phyloP scores from a whole-genome alignment of 2,329 filamentous ascomycete genomes.

The Ambrosiella cleistominuta region DNA sequence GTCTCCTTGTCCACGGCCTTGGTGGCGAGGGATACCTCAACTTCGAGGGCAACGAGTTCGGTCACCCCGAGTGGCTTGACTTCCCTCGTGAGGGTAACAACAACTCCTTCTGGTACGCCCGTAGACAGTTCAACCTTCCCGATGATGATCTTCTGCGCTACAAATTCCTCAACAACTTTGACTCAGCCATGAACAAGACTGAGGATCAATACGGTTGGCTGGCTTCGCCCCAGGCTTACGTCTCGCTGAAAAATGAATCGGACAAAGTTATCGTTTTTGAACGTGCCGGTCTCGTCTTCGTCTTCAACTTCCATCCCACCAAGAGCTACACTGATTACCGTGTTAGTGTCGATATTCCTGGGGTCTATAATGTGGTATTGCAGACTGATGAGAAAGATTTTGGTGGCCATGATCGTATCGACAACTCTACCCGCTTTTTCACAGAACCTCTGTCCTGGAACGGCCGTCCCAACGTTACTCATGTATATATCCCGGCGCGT shows the following conservation, averaged over 20 bases:
- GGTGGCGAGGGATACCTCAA: slow-evolving; percentile 96
- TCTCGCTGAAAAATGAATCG: slow-evolving; percentile 79
- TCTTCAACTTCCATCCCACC: slow-evolving; percentile 89
- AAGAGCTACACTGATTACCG: slow-evolving; percentile 83
- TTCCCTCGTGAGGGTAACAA: slow-evolving; percentile 86
- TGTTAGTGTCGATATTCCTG: slow-evolving; percentile 67
- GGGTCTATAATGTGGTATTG: slow-evolving; percentile 74
- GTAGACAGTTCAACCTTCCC: slow-evolving; percentile 81
- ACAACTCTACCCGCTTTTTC: slow-evolving; percentile 72
- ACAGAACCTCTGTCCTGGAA: slow-evolving; percentile 89
- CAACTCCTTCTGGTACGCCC: slow-evolving; percentile 88
- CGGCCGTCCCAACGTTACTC: slow-evolving; percentile 70
- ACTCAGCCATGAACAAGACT: slow-evolving; percentile 72
- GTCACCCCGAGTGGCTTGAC: slow-evolving; percentile 96
- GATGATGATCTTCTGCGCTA: slow-evolving; percentile 78
- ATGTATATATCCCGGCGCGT: slow-evolving; percentile 74
- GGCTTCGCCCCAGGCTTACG: slow-evolving; percentile 66
- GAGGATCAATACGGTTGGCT: slow-evolving; percentile 90
- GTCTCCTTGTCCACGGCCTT: slow-evolving; percentile 74
- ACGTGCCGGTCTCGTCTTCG: slow-evolving; percentile 71
- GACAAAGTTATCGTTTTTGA: slow-evolving; percentile 97
- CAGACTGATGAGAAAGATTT: slow-evolving; percentile 62
- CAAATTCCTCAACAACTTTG: slow-evolving; percentile 82
- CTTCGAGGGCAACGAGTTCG: slow-evolving; percentile 98
- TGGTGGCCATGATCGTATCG: slow-evolving; percentile 64